Conservation (phyloP, 75 land plant species). For the Adiantum capillusveneris region DNA sequence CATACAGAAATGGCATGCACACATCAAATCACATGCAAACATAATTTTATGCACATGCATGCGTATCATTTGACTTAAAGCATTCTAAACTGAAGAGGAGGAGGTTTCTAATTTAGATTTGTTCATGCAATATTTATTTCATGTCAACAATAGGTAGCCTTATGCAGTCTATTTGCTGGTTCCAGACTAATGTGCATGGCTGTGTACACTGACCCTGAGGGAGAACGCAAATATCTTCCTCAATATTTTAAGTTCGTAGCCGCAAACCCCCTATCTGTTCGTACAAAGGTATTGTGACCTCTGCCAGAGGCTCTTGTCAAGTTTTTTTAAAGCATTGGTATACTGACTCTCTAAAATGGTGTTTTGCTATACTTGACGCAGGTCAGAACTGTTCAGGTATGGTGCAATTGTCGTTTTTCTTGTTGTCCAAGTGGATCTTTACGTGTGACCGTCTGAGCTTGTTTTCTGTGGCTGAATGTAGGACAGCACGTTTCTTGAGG, state of each 20-base stretch:
- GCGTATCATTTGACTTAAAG: too few species aligned
- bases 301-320: not conserved
- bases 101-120: too few species aligned
- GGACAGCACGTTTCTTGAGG: conserved; percentile 89
- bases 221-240: conserved; percentile 93
- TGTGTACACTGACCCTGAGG: conserved; percentile 80
- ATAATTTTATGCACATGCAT: too few species aligned
- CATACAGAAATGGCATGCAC: too few species aligned
- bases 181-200: conserved; percentile 90
- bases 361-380: conserved; percentile 81
- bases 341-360: not conserved
- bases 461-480: conserved; percentile 13
- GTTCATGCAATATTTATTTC: too few species aligned
- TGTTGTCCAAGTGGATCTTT: too few species aligned
- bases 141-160: too few species aligned
- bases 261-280: conserved; percentile 91
- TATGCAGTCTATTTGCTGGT: too few species aligned
- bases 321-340: not conserved
- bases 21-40: too few species aligned
- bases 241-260: conserved; percentile 96
- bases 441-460: too few species aligned
- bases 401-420: too few species aligned
- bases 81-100: too few species aligned
- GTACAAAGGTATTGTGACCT: conserved; percentile 71
- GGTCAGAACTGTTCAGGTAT: conserved; percentile 39